Percentiles rank a stretch among this genome's conserved stretches.
phyloP scores from a whole-genome alignment of 257 asterid genomes.

The Capsicum pubescens region DNA sequence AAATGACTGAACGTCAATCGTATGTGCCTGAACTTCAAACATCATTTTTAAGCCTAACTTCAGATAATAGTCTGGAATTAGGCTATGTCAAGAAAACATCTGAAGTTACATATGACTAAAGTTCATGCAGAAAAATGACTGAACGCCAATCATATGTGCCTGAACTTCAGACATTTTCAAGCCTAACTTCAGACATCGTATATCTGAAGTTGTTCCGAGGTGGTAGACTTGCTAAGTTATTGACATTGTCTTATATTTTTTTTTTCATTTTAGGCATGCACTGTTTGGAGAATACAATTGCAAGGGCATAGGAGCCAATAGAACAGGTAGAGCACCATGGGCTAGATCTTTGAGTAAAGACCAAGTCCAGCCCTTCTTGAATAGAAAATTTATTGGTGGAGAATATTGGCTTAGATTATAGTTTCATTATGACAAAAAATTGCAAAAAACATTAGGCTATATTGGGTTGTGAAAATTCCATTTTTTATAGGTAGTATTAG shows the following conservation, averaged over 20 bases:
- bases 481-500: not conserved
- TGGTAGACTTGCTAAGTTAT: not conserved
- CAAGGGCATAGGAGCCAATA: conserved; percentile 71
- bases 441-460: not conserved
- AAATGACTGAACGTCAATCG: too few species aligned
- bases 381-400: conserved; percentile 57
- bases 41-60: not conserved
- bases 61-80: too few species aligned
- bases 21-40: not conserved
- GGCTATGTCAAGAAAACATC: too few species aligned
- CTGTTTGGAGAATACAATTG: conserved; percentile 67
- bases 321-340: conserved; percentile 60
- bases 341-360: conserved; percentile 45
- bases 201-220: not conserved
- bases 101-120: too few species aligned
- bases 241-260: not conserved
- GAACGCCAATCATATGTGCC: too few species aligned
- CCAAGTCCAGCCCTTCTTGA: conserved; percentile 53
- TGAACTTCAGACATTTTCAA: not conserved
- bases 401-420: conserved; percentile 61
- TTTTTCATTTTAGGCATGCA: conserved; percentile 52
- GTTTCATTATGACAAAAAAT: not conserved
- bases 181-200: too few species aligned
- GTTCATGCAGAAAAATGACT: too few species aligned
- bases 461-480: not conserved